phyloP scores from a whole-genome alignment of 495 filamentous ascomycete genomes.

The Penicillium crystallinum region DNA sequence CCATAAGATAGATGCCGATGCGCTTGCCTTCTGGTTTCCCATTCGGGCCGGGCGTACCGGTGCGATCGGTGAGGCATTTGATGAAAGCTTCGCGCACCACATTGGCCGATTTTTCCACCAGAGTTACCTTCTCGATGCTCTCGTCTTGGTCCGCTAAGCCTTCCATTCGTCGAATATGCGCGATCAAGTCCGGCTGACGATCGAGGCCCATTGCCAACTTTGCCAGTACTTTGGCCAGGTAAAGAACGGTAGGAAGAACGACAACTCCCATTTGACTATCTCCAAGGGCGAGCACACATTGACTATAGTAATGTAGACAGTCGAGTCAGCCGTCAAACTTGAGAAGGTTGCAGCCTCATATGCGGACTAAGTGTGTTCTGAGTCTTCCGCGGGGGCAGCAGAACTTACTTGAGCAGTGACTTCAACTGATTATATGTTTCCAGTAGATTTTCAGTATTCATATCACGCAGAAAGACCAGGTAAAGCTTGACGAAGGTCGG shows the following conservation, averaged over 20 bases:
- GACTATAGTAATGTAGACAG: slow-evolving; percentile 30
- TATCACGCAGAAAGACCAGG: slow-evolving; percentile 70
- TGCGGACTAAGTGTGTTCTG: not conserved
- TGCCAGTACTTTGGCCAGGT: slow-evolving; percentile 69
- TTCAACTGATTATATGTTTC: slow-evolving; percentile 70
- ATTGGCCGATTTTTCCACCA: slow-evolving; percentile 81
- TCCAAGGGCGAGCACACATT: slow-evolving; percentile 73
- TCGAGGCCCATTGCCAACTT: slow-evolving; percentile 77
- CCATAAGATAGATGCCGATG: slow-evolving; percentile 80
- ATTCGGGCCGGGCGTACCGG: slow-evolving; percentile 47
- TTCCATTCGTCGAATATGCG: slow-evolving; percentile 48
- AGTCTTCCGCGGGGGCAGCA: not conserved
- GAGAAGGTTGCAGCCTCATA: not conserved
- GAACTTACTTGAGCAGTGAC: slow-evolving; percentile 61
- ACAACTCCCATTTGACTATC: slow-evolving; percentile 72
- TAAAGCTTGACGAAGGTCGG: slow-evolving; percentile 73
- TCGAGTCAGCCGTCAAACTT: slow-evolving; percentile 1
- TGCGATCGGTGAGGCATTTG: slow-evolving; percentile 80
- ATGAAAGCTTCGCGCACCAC: slow-evolving; percentile 87
- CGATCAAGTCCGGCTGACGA: slow-evolving; percentile 63
- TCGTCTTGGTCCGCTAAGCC: slow-evolving; percentile 50
- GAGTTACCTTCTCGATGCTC: slow-evolving; percentile 57
- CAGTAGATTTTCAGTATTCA: slow-evolving; percentile 67
- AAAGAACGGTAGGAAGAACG: slow-evolving; percentile 70
- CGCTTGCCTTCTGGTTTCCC: slow-evolving; percentile 74